Percentiles rank a stretch among this genome's conserved stretches.
Conservation (phyloP, 2,329 filamentous ascomycete species). For the Hysterium pulicare region DNA sequence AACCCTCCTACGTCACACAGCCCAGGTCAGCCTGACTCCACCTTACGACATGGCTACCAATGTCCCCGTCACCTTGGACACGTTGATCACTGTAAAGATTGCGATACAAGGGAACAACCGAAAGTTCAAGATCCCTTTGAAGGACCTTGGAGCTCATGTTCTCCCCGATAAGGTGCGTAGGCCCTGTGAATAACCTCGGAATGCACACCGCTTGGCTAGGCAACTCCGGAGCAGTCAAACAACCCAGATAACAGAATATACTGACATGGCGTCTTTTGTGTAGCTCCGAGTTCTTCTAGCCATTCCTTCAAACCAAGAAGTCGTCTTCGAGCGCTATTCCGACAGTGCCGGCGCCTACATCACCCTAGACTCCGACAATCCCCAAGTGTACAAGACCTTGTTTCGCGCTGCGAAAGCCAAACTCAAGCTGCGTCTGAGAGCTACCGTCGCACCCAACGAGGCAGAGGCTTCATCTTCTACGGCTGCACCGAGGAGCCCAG, state of each 20-base stretch:
- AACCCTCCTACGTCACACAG: conserved; percentile 2
- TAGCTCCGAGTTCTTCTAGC: conserved; percentile 69
- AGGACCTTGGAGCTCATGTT: conserved; percentile 70
- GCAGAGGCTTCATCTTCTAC: conserved; percentile 12
- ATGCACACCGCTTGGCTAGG: conserved; percentile 18
- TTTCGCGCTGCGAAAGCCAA: conserved; percentile 97
- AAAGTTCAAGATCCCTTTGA: conserved; percentile 85
- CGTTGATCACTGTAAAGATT: conserved; percentile 81
- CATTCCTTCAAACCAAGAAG: conserved; percentile 59
- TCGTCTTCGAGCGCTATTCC: conserved; percentile 87
- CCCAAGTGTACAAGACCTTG: conserved; percentile 90
- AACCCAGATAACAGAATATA: not conserved
- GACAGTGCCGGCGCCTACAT: conserved; percentile 85
- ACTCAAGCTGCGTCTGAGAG: conserved; percentile 88
- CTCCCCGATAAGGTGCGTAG: conserved; percentile 80
- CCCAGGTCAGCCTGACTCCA: conserved; percentile 2
- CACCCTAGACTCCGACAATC: conserved; percentile 71
- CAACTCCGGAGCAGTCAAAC: not conserved
- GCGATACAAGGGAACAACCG: conserved; percentile 70
- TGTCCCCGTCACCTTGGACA: conserved; percentile 59
- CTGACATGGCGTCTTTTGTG: not conserved
- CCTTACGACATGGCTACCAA: conserved; percentile 39
- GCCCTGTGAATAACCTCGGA: conserved; percentile 8
- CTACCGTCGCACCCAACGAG: conserved; percentile 58
- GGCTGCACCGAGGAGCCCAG: conserved; percentile 11